Conservation (phyloP, 495 filamentous ascomycete genomes). For the Ramalina peruviana region DNA sequence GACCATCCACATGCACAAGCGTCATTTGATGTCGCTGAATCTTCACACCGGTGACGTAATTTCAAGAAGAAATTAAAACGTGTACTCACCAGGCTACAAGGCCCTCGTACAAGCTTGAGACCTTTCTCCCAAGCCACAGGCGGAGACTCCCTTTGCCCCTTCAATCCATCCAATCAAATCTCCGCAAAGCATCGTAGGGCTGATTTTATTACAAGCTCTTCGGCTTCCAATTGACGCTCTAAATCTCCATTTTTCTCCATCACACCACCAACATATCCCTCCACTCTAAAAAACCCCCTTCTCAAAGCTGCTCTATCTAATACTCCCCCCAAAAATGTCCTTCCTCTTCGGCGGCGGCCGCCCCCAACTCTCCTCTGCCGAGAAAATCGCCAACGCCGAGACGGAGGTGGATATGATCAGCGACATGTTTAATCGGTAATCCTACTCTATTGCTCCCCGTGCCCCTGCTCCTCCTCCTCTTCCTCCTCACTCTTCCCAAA, state of each 20-base stretch:
- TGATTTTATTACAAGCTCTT: slow-evolving; percentile 11
- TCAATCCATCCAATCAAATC: not conserved
- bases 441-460: not conserved
- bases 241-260: not conserved
- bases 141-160: no score
- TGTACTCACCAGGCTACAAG: no score
- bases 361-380: slow-evolving; percentile 78
- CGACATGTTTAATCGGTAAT: slow-evolving; percentile 90
- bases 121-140: no score
- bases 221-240: slow-evolving; percentile 21
- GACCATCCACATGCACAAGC: slow-evolving; percentile 45
- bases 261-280: not conserved
- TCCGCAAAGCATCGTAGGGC: not conserved
- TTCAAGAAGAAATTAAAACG: no score
- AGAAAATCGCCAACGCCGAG: slow-evolving; percentile 92
- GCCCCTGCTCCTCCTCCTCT: not conserved
- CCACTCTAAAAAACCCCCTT: no score
- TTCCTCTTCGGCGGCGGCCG: slow-evolving; percentile 77
- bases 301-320: not conserved
- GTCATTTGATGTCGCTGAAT: slow-evolving; percentile 91
- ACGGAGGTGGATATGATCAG: slow-evolving; percentile 84
- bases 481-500: not conserved
- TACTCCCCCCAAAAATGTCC: slow-evolving; percentile 57
- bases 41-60: slow-evolving; percentile 20
- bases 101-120: no score